These are phyloP conservation scores for Sparassis latifolia DNA, from an alignment of 1,284 basidiomycete genomes.

Conservation along the genomic window DNA sequence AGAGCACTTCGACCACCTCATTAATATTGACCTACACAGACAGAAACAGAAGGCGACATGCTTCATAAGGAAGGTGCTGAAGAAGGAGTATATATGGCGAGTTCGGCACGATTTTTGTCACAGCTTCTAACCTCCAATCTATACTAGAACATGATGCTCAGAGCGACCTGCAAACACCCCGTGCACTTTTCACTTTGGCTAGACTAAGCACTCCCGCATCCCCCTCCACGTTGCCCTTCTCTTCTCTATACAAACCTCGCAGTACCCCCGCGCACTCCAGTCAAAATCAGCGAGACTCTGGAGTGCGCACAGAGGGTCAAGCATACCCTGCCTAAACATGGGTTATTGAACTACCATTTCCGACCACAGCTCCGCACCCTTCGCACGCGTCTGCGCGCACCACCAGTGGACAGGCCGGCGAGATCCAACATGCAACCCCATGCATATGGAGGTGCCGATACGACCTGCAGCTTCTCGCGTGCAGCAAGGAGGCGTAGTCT, in stretches of 20 bases:
- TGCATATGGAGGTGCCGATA: conserved; percentile 9
- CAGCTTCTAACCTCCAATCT: too few species aligned
- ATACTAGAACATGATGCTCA: too few species aligned
- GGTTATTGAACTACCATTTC: conserved; percentile 16
- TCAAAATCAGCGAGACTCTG: conserved; percentile 20
- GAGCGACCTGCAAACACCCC: too few species aligned
- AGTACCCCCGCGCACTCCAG: conserved; percentile 27
- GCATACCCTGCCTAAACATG: conserved; percentile 19
- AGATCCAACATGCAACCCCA: not conserved
- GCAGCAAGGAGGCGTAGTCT: conserved; percentile 17
- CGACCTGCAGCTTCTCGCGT: conserved; percentile 15
- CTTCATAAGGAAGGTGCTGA: too few species aligned
- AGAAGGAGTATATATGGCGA: too few species aligned
- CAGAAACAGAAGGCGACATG: too few species aligned
- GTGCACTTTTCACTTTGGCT: too few species aligned
- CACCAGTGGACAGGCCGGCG: conserved; percentile 2
- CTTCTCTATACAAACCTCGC: too few species aligned
- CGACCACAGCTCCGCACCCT: conserved; percentile 13
- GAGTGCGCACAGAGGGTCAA: conserved; percentile 29
- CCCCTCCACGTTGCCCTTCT: conserved; percentile 18
- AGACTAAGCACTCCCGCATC: conserved; percentile 16
- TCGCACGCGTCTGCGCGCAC: conserved; percentile 8
- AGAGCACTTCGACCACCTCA: too few species aligned
- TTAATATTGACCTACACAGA: too few species aligned
- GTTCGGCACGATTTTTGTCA: too few species aligned